Base-by-base conservation (phyloP, 345 rosid species). In the Populus tremula region DNA sequence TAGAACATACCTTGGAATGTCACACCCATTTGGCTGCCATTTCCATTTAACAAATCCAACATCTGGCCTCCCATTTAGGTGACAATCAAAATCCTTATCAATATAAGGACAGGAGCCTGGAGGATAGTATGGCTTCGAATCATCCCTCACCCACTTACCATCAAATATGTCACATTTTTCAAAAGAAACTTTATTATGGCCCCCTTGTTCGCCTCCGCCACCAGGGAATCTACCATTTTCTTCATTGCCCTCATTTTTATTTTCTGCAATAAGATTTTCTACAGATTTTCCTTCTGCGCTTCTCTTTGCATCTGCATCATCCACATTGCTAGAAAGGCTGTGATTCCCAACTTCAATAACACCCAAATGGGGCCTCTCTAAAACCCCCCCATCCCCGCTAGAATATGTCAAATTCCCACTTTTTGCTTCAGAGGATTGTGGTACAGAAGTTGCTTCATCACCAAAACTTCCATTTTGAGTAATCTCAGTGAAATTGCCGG, bases 11-110 rank as follows among this genome's bases (percentile, higher is more conserved):
- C 97, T 94, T 18, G 93, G 92, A 45, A 91, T 82, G 76, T 87
- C 82, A 41, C 98, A 93, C 1, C 89, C 87, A 83, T 89, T 82
- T 73, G 97, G 97, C 79, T 91, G 91, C 97, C 98, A 92, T 82
- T 82, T 92, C 94, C 98, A 94, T 73, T 86, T 90, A 50, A 88
- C 80, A 81, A 73, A 94, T 39, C 68, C 94, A 77, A 84, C 88
- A 72, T 94, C 94, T 61, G 95, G 95, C 87, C 98, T 85, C 38
- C 90, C 85, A 67, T 94, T 91, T 23, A 66, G 80, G 11, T 91
- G 88, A 76, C 98, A 92, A 84, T 94, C 81, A 71, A 91, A 92
- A 82, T 89, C 94, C 79, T 80, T 86, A 86, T 90, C 98, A 77
- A 91, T 61, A 72, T 90, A 82, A 31, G 97, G 97, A 87, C 98